These are phyloP conservation scores for Ogataea naganishii DNA, from an alignment of 805 yeast genomes.

Conservation along the genomic window DNA sequence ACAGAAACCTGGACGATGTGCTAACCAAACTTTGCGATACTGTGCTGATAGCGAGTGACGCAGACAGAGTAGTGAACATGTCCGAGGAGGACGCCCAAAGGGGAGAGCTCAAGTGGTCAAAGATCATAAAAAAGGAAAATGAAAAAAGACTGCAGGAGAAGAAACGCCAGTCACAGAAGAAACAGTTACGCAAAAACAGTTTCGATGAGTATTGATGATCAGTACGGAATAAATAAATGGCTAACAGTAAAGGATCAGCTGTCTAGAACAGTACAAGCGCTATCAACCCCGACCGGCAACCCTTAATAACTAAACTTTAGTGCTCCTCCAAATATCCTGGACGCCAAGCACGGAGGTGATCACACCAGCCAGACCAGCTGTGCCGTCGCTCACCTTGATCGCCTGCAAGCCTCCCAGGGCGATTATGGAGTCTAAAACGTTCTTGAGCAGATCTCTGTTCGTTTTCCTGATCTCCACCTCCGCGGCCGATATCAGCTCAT, in stretches of 20 bases:
- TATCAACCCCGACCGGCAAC: neutral
- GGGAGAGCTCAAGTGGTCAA: slow-evolving; percentile 3
- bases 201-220: slow-evolving; percentile 8
- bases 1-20: slow-evolving; percentile 36
- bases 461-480: slow-evolving; percentile 32
- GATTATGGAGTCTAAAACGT: slow-evolving; percentile 63
- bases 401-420: slow-evolving; percentile 61
- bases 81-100: neutral
- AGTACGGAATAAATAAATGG: neutral
- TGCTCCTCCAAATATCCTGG: slow-evolving; percentile 57
- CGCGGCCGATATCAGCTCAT: slow-evolving; percentile 24
- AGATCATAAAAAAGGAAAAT: slow-evolving; percentile 8
- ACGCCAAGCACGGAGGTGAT: slow-evolving; percentile 75
- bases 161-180: slow-evolving; percentile 15
- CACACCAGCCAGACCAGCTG: slow-evolving; percentile 77
- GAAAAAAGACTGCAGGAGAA: slow-evolving; percentile 14
- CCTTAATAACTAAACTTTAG: slow-evolving; percentile 13
- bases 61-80: neutral
- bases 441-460: slow-evolving; percentile 64
- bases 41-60: slow-evolving; percentile 22
- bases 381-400: slow-evolving; percentile 64
- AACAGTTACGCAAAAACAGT: slow-evolving; percentile 10
- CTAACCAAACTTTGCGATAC: slow-evolving; percentile 34
- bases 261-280: no score
- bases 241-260: no score